Evolutionary conservation across 2,329 filamentous ascomycete genomes (phyloP), one percentile per base, ranked within the genome.

Genomic region (Raffaelea arxii): DNA sequence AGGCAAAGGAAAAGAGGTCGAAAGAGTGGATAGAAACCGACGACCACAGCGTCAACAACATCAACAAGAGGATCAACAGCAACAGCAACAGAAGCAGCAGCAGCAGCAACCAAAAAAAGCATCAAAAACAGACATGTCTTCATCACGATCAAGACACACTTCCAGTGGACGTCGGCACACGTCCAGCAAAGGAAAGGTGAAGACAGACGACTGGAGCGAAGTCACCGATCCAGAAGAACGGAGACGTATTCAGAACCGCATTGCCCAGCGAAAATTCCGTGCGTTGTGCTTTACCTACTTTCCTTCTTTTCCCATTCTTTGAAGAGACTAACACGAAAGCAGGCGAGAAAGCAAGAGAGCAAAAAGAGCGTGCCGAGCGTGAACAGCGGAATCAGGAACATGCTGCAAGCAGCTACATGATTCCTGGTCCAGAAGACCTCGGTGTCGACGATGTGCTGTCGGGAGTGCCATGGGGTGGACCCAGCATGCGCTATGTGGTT

Each of bases 191-290:
- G 60, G 67, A 5, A 74, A 71, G 51, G 65, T 65, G 4, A 74
- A 71, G 52, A 66, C 66, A 3, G 73, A 84, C 52, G 78, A 86
- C 64, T 89, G 84, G 84, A 71, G 75, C 24, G 74, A 81, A 1
- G 72, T 88, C 38, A 76, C 75, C 6, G 82, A 88, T 54, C 81
- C 82, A 0, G 79, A 80, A 50, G 81, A 86, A 65, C 73, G 84
- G 58, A 71, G 84, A 51, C 80, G 82, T 50, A 83, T 88, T 43
- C 84, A 89, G 60, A 89, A 89, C 59, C 76, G 82, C 46, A 75
- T 87, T 50, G 84, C 84, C 2, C 84, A 88, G 57, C 73, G 84
- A 54, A 86, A 86, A 56, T 88, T 86, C 55, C 74, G 84, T 88
- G 72, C n/a, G 49, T 47, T 58, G 81, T 67, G 18, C 19, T 4